These are phyloP conservation scores for Antrodiella citrinella DNA, from an alignment of 768 basidiomycete species.

Conservation along the genomic window DNA sequence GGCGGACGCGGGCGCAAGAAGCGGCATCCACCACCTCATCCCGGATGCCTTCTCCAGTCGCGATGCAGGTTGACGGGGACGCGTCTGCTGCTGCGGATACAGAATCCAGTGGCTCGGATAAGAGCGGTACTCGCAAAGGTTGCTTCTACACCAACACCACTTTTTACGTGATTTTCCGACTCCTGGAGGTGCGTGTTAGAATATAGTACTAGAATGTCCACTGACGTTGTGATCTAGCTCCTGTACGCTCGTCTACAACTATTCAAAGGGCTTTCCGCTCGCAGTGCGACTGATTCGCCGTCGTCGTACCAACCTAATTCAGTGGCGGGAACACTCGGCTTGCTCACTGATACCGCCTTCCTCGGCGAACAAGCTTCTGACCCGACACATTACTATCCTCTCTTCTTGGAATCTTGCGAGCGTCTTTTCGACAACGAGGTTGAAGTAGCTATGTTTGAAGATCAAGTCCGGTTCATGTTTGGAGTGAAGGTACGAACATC, in stretches of 20 bases:
- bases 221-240: conserved; percentile 38
- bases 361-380: conserved; percentile 26
- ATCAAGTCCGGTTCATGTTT: conserved; percentile 82
- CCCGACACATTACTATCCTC: conserved; percentile 68
- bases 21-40: conserved; percentile 48
- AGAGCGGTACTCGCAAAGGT: conserved; percentile 33
- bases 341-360: conserved; percentile 18
- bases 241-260: conserved; percentile 73
- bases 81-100: conserved; percentile 22
- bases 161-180: conserved; percentile 78
- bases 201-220: not conserved
- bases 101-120: conserved; percentile 14
- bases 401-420: conserved; percentile 83
- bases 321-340: conserved; percentile 30
- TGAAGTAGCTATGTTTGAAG: conserved; percentile 82
- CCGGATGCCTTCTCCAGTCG: conserved; percentile 53
- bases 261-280: conserved; percentile 65
- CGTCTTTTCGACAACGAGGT: conserved; percentile 88
- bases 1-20: conserved; percentile 51
- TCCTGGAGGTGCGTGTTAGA: conserved; percentile 64
- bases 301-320: conserved; percentile 23
- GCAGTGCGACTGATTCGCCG: conserved; percentile 28
- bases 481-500: conserved; percentile 54
- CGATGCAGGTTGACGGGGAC: conserved; percentile 28
- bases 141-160: conserved; percentile 86